Evolutionary conservation across 2,329 filamentous ascomycete genomes (phyloP).

Genomic region (Nannizziopsis arthrosporioides): DNA sequence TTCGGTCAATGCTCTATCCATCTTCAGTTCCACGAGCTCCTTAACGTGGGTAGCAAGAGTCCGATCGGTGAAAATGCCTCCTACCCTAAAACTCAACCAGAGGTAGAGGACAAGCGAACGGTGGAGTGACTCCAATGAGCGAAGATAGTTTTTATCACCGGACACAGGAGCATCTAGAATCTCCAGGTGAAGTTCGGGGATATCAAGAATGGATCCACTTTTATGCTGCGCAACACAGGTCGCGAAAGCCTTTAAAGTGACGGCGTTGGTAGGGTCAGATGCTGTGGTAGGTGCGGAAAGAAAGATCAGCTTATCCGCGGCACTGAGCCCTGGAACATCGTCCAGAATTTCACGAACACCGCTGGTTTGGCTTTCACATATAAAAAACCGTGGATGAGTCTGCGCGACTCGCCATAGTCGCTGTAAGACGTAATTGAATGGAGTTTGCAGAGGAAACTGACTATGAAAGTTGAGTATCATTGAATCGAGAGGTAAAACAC

Average conservation of each 20-base stretch:
- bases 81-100: conserved; percentile 85
- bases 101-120: conserved; percentile 73
- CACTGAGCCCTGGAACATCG: conserved; percentile 51
- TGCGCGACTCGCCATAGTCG: conserved; percentile 59
- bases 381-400: conserved; percentile 54
- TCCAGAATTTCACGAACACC: conserved; percentile 63
- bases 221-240: conserved; percentile 55
- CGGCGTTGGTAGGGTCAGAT: conserved; percentile 33
- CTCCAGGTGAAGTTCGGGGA: conserved; percentile 59
- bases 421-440: conserved; percentile 70
- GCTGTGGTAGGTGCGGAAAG: conserved; percentile 56
- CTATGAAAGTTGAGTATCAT: conserved; percentile 64
- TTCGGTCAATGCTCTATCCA: conserved; percentile 51
- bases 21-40: conserved; percentile 60
- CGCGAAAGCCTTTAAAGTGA: conserved; percentile 54
- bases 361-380: conserved; percentile 54
- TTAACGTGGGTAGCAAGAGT: conserved; percentile 70
- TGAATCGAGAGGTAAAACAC: conserved; percentile 58
- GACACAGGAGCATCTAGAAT: conserved; percentile 50
- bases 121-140: conserved; percentile 64
- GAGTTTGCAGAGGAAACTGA: conserved; percentile 70
- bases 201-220: conserved; percentile 58
- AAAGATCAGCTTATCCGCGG: conserved; percentile 65
- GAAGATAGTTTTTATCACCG: conserved; percentile 47
- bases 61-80: conserved; percentile 65